Evolutionary conservation across 2,329 filamentous ascomycete species (phyloP), one percentile per base, ranked within the genome.

Genomic region (Cladosporium oxysporum): DNA sequence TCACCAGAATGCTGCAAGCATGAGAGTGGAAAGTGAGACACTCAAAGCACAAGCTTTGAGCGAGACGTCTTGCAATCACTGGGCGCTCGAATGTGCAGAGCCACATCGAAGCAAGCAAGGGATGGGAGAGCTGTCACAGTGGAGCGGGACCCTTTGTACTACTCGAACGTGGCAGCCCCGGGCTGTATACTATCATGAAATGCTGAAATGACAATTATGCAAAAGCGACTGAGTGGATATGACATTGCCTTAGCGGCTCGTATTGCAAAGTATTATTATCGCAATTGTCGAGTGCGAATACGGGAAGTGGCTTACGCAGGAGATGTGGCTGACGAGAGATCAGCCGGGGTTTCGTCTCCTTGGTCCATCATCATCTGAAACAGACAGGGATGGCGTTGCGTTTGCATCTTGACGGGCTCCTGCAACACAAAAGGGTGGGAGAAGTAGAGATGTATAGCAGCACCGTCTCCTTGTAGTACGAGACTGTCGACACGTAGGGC

Each of bases 41-140:
- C n/a, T 16, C n/a, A 12, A n/a, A 21, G 21, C 12, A 47, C 62
- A 65, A 59, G 62, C 41, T 64, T 44, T n/a, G 29, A 12, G 44
- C 21, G 28, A 52, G 55, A 37, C 35, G 41, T 18, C 37, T 58
- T 64, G 26, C 26, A 33, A 31, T 26, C 8, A 23, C 52, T 53
- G 26, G 44, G 35, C 62, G 16, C 21, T 5, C 2, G 29, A 58
- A 14, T 55, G 26, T 63, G 33, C 50, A 63, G 50, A 57, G 61
- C 61, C 61, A 50, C 61, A 55, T 29, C 31, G 35, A 62, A 57
- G 61, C 61, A 63, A 63, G 62, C 61, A 63, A 63, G 62, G 62
- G 53, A 65, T 52, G 53, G 21, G 21, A 49, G 62, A 59, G 18
- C 62, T 63, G 61, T 63, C 50, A 63, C 61, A 59, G 50, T 26